Evolutionary conservation across 768 basidiomycete genomes (phyloP), one percentile per base, ranked within the genome.

Genomic region (Suillus alpinus): DNA sequence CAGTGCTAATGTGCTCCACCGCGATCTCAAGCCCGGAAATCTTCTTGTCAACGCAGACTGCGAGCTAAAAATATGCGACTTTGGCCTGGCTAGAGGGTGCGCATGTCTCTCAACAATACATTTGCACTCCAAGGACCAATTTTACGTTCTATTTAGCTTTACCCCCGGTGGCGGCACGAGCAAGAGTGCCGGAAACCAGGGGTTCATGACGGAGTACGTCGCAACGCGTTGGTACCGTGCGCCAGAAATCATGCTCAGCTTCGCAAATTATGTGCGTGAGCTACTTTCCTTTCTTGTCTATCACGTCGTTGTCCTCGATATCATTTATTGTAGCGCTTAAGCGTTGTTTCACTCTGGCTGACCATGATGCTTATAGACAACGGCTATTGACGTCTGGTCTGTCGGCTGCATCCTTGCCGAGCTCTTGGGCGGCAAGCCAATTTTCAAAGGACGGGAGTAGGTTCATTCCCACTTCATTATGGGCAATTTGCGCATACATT

Each of bases 141-240:
- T 39, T 3, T 0, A 37, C 23, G 23, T 55, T 5, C 0, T 29
- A 29, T 39, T 18, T 12, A 55, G 53, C 3, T 96, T 95, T 75
- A 93, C 89, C 23, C 93, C 93, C 4, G 91, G 89, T 20, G 84
- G 88, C 50, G 89, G 90, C 37, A 85, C 83, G 39, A 88, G 85
- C 57, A 86, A 82, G 65, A 82, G 87, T 0, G 86, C 89, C 23
- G 87, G 88, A 40, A 91, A 91, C 68, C 90, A 89, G 69, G 96
- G 96, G 0, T 98, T 98, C 77, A 98, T 98, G 96, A 98, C 97
- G 0, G 97, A 98, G 77, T 98, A 96, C 73, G 91, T 98, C 36
- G 96, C 96, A n/a, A 99, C 96, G 8, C 83, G 96, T 59, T 98
- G 96, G 96, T 99, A 99, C 73, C 83, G 96, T 39, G 96, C 96